These are phyloP conservation scores for Capsicum baccatum DNA, from an alignment of 257 asterid species.

Conservation along the genomic window DNA sequence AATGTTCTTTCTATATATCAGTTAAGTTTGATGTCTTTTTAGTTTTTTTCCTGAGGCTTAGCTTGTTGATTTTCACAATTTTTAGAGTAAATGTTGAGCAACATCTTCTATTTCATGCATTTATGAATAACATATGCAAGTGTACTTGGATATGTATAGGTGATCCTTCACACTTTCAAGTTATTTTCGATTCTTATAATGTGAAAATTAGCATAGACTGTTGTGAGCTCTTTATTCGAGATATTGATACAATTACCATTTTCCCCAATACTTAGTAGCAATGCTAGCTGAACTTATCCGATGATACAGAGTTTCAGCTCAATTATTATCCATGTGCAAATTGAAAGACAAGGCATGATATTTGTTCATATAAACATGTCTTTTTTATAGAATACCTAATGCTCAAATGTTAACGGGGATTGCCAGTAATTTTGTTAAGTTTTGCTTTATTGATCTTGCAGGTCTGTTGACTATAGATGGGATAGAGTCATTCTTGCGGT, in stretches of 20 bases:
- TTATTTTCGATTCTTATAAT: not conserved
- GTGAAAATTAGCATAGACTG: not conserved
- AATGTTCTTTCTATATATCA: too few species aligned
- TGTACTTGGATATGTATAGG: not conserved
- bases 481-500: constrained; percentile 30
- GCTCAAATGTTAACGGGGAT: not conserved
- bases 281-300: too few species aligned
- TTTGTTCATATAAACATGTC: not conserved
- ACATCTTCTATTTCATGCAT: too few species aligned
- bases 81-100: not conserved
- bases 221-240: not conserved
- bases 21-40: not conserved
- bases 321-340: not conserved
- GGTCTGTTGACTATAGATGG: constrained; percentile 11
- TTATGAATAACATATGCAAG: not conserved
- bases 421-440: not conserved
- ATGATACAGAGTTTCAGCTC: too few species aligned
- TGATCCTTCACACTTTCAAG: not conserved
- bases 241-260: not conserved
- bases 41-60: not conserved
- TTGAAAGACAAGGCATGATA: not conserved
- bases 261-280: not conserved
- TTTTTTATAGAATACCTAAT: not conserved
- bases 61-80: not conserved
- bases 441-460: not conserved